Evolutionary conservation across 345 rosid species (phyloP).

Genomic region (Cardamine chenopodiifolia): DNA sequence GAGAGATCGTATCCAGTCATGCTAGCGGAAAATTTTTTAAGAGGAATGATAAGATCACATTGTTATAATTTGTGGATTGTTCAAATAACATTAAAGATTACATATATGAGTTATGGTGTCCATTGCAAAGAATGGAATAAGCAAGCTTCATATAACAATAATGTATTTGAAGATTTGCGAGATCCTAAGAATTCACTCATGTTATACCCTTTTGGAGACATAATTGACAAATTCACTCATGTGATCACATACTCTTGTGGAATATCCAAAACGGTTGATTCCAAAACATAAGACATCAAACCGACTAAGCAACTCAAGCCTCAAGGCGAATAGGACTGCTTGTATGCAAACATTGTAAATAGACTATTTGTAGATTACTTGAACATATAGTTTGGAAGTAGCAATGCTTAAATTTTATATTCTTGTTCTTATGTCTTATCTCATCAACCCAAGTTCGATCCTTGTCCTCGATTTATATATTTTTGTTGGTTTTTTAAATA

Average conservation of each 20-base stretch:
- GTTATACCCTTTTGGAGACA: conserved; percentile 50
- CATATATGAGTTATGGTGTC: conserved; percentile 71
- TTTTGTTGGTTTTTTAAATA: neutral
- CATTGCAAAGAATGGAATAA: conserved; percentile 61
- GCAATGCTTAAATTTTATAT: conserved; percentile 24
- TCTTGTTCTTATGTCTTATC: neutral
- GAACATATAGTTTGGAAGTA: conserved; percentile 57
- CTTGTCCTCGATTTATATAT: neutral
- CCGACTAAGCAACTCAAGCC: conserved; percentile 44
- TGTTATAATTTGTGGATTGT: too few relatives aligned
- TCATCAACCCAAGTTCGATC: neutral
- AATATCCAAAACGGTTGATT: conserved; percentile 59
- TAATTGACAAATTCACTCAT: conserved; percentile 51
- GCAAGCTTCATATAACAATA: conserved; percentile 48
- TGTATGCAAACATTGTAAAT: neutral
- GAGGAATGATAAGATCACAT: conserved; percentile 64
- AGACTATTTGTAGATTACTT: conserved; percentile 72
- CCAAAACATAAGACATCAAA: conserved; percentile 51
- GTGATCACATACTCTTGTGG: conserved; percentile 55
- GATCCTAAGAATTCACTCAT: conserved; percentile 58
- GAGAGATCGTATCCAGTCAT: conserved; percentile 73
- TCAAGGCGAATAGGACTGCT: too few relatives aligned
- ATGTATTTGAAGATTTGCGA: conserved; percentile 63
- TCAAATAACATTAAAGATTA: conserved; percentile 46
- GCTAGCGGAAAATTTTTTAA: conserved; percentile 29